Evolutionary conservation across 306 rosid species (phyloP), one percentile per base, ranked within the genome.

Genomic region (Ceratonia siliqua): DNA sequence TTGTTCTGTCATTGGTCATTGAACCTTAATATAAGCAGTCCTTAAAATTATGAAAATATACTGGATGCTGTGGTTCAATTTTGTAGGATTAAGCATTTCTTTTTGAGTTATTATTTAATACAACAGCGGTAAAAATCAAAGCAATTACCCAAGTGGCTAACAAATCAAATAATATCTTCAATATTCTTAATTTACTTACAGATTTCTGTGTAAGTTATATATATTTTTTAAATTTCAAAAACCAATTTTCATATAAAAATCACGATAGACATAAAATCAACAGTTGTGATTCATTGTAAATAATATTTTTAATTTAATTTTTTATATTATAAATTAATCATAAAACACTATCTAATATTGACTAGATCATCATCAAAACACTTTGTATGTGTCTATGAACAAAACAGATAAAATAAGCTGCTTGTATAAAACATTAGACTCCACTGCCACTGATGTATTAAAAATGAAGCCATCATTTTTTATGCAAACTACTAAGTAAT

Each of bases 21-120:
- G 38, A 38, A 25, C 52, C 39, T 48, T 62, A 28, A 52, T 53
- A 32, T 68, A 32, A 28, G 24, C 45, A 58, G 59, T 42, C 46
- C 45, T 35, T 67, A 42, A 39, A 68, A 80, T 28, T 33, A 56
- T 63, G 50, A 62, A 57, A 57, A 25, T 57, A 64, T 46, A 62
- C 69, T 43, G 11, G 20, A 53, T 41, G 66, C 21, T 13, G 22
- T 45, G 13, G 7, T 39, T 45, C 45, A 71, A 71, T 62, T 71
- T 63, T 56, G 72, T 49, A 28, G 52, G 66, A 33, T 64, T 52
- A 64, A 52, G 50, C 14, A 43, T 48, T 48, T 48, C 54, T n/a
- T 5, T 42, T 5, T 42, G 22, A 17, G 54, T 21, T 52, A 46
- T n/a, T n/a, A n/a, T 45, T 14, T 45, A 7, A 6, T 45, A 45